Base-by-base conservation (phyloP, 192 early-diverging fungal species). In the Chytriomyces sp. region DNA sequence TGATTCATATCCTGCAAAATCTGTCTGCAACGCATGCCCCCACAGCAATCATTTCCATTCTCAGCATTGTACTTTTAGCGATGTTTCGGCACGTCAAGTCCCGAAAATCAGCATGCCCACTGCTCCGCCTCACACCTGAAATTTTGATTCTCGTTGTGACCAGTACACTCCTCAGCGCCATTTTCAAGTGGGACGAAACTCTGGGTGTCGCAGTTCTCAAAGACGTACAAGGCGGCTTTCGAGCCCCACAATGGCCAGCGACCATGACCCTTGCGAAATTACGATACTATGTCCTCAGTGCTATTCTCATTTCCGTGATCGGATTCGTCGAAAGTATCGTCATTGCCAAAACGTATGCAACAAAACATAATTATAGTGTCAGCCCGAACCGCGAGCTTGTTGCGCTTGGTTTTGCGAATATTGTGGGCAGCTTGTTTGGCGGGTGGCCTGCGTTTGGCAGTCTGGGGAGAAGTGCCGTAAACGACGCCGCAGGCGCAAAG, bases 251-350 rank as follows among this genome's bases (percentile, higher is more conserved):
- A 45, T 89, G 95, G 9, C 81, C 87, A 43, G 67, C 84, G 5
- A 20, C 13, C 53, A 89, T 94, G 6, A 85, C 89, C 6, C 77
- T 87, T 49, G 77, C 82, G 10, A 85, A 87, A 57, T 70, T 95
- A 53, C 91, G 90, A 63, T 87, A 88, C 71, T 80, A 96, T 45
- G 82, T 96, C 69, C 86, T 95, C 16, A 93, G 93, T 3, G 89
- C 94, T 3, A 93, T 94, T 64, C 86, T 97, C 20, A 96, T 98
- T 65, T 92, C 97, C 49, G 91, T 98, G 80, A 93, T 99, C 75
- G 97, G 97, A 4, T 97, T 99, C 79, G 97, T 99, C 24, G 97
- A 99, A 83, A 94, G 94, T 20, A 93, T 99, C 76, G 96, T 93
- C 35, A 93, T 97, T 20, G 92, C 95, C 5, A 96, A 97, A 77